Evolutionary conservation across 139 green algal genomes (phyloP).

Genomic region (Tetradesmus lagerheimii): DNA sequence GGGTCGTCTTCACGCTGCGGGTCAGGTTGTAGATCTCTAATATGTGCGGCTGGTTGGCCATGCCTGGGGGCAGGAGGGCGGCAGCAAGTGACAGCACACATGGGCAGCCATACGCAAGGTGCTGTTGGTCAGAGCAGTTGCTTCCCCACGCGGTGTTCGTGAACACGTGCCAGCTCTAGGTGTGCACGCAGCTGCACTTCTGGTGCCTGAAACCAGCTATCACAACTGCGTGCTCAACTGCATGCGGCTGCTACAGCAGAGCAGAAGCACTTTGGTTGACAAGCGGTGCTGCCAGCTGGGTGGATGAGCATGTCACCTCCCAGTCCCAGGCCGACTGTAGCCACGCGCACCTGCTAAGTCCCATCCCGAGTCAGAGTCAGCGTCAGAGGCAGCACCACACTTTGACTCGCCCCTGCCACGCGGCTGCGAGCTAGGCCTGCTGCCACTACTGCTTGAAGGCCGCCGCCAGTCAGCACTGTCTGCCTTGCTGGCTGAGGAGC

Average conservation of each 20-base stretch:
- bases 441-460: neutral
- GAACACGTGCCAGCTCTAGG: too few relatives aligned
- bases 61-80: neutral
- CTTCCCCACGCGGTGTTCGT: too few relatives aligned
- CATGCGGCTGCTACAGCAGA: too few relatives aligned
- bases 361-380: conserved; percentile 16
- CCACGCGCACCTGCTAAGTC: neutral
- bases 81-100: neutral
- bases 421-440: neutral
- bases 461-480: neutral
- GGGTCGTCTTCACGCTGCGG: conserved; percentile 19
- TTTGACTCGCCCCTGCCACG: conserved; percentile 28
- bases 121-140: too few relatives aligned
- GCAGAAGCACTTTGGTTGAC: too few relatives aligned
- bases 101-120: neutral
- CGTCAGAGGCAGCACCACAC: neutral
- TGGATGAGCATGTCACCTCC: neutral
- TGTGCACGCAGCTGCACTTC: too few relatives aligned
- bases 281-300: too few relatives aligned
- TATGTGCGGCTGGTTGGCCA: conserved; percentile 40
- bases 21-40: conserved; percentile 57
- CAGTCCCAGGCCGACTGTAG: neutral
- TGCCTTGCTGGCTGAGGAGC: neutral
- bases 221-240: too few relatives aligned
- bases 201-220: too few relatives aligned